A percentile compares a stretch with the other conserved stretches of the same genome.
Conservation (phyloP, 306 rosid species). For the Vachellia collinsii region DNA sequence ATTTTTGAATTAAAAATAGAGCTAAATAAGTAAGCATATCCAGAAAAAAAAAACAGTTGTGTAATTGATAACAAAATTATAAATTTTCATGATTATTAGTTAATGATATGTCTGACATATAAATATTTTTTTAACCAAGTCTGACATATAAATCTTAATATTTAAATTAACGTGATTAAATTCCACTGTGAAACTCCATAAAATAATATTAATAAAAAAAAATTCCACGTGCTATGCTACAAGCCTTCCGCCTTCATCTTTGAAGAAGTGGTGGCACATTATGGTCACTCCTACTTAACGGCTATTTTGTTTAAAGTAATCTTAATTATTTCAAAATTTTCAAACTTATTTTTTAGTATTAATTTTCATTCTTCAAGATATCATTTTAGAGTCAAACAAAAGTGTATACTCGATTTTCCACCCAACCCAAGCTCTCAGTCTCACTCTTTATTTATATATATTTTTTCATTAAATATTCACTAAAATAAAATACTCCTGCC, state of each 20-base stretch:
- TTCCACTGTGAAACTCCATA: neutral
- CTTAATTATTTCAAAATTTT: neutral
- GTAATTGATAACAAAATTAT: neutral
- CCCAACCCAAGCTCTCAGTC: neutral
- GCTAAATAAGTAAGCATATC: neutral
- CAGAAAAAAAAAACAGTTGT: neutral
- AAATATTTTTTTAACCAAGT: neutral
- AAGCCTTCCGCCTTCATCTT: neutral
- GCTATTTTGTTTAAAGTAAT: slow-evolving; percentile 7
- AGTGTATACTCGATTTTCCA: neutral
- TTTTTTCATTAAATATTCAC: neutral
- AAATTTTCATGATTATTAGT: neutral
- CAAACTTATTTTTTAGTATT: neutral
- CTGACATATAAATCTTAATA: neutral
- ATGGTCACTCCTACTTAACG: neutral
- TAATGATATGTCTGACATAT: neutral
- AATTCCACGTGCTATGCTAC: neutral
- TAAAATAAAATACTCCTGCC: neutral
- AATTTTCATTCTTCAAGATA: neutral
- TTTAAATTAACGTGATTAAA: neutral
- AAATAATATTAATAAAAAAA: neutral
- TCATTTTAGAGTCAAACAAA: neutral
- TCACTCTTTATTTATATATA: neutral
- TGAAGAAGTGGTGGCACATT: neutral
- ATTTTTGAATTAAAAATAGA: neutral